Conservation (phyloP, 345 rosid genomes). For the Syzygium jambos region DNA sequence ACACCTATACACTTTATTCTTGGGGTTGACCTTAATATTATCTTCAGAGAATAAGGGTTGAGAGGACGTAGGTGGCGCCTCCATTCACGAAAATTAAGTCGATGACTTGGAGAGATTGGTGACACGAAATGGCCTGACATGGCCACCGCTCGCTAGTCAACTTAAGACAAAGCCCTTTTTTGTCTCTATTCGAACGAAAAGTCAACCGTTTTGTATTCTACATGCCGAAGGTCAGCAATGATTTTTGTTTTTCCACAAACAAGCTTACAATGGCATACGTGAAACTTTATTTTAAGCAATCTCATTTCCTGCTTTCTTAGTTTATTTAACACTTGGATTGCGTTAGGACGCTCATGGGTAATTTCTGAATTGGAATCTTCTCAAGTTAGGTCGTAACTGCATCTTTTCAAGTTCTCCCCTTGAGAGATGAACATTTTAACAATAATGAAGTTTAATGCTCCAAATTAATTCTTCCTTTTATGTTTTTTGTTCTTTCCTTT, state of each 20-base stretch:
- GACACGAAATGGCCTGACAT: background rate
- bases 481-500: background rate
- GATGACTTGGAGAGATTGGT: background rate
- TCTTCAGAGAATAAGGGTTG: background rate
- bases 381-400: background rate
- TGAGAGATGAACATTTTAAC: background rate
- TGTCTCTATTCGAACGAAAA: background rate
- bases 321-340: background rate
- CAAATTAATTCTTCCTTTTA: background rate
- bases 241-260: background rate
- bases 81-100: background rate
- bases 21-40: background rate
- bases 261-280: background rate
- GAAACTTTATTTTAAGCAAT: background rate
- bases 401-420: background rate
- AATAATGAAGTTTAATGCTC: background rate
- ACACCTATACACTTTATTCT: background rate
- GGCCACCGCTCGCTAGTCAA: background rate
- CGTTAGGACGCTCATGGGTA: background rate
- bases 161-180: background rate
- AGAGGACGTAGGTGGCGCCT: background rate
- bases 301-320: background rate
- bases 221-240: background rate
- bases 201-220: background rate
- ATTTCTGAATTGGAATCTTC: background rate